Conservation (phyloP, 2,329 filamentous ascomycete genomes). For the Herpotrichia juniperi region DNA sequence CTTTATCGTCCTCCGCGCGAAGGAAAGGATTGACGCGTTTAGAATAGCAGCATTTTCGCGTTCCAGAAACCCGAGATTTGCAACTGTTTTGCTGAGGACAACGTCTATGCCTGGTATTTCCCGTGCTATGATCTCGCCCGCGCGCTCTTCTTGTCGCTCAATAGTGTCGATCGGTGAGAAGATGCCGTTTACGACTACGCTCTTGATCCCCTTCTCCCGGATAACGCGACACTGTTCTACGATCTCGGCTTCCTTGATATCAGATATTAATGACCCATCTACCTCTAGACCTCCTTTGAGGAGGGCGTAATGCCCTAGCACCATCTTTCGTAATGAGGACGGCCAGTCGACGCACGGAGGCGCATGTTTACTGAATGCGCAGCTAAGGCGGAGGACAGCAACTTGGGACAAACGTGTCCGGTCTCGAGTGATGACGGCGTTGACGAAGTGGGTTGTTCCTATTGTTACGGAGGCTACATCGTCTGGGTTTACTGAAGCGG, state of each 20-base stretch:
- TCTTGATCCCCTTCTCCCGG: conserved; percentile 50
- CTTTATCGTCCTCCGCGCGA: conserved; percentile 53
- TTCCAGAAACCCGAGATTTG: conserved; percentile 57
- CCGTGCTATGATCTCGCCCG: conserved; percentile 54
- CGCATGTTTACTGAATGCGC: conserved; percentile 55
- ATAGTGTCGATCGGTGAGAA: conserved; percentile 64
- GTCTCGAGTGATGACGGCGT: conserved; percentile 59
- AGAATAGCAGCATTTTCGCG: conserved; percentile 59
- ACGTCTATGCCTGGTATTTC: conserved; percentile 57
- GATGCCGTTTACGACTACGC: conserved; percentile 62
- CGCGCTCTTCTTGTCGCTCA: conserved; percentile 59
- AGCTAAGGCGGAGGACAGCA: conserved; percentile 58
- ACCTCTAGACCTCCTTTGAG: conserved; percentile 59
- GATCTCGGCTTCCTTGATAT: conserved; percentile 53
- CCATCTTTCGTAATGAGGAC: conserved; percentile 49
- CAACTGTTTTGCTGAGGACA: conserved; percentile 58
- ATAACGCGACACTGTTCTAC: conserved; percentile 52
- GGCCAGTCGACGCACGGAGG: conserved; percentile 60
- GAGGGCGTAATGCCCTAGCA: conserved; percentile 53
- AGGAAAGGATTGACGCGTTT: conserved; percentile 56
- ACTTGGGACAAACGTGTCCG: conserved; percentile 57
- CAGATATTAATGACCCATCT: conserved; percentile 54
- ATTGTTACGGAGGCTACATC: conserved; percentile 55
- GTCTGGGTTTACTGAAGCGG: conserved; percentile 33
- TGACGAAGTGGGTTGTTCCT: conserved; percentile 60